Evolutionary conservation across 2,329 filamentous ascomycete genomes (phyloP).

Genomic region (Fusarium sp.): DNA sequence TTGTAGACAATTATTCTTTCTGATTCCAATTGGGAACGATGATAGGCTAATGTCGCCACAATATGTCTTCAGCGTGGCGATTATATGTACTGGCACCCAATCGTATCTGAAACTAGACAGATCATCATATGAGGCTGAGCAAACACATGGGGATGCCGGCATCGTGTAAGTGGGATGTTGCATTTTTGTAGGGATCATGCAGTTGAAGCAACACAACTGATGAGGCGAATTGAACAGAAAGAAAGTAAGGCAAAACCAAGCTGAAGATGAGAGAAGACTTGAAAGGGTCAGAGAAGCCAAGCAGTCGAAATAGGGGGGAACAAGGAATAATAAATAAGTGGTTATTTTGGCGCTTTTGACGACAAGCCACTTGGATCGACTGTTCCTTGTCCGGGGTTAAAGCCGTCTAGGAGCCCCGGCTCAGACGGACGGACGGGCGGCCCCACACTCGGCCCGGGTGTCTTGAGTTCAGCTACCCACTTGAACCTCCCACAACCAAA

Average conservation of each 20-base stretch:
- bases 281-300: neutral
- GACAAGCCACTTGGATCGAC: slow-evolving; percentile 3
- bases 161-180: slow-evolving; percentile 4
- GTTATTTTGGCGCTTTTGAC: neutral
- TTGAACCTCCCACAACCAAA: neutral
- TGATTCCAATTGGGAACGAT: neutral
- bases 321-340: slow-evolving; percentile 1
- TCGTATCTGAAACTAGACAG: neutral
- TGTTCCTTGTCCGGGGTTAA: neutral
- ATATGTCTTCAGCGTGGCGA: slow-evolving; percentile 1
- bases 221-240: neutral
- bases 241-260: neutral
- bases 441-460: neutral
- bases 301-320: neutral
- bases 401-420: neutral
- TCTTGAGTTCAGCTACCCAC: neutral
- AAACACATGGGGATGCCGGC: neutral
- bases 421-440: neutral
- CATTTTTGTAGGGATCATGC: neutral
- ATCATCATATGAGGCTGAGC: slow-evolving; percentile 13
- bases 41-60: neutral
- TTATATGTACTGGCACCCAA: neutral
- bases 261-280: neutral
- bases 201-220: neutral
- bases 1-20: neutral